phyloP scores from a whole-genome alignment of 495 filamentous ascomycete species.

The Entonaema liquescens region DNA sequence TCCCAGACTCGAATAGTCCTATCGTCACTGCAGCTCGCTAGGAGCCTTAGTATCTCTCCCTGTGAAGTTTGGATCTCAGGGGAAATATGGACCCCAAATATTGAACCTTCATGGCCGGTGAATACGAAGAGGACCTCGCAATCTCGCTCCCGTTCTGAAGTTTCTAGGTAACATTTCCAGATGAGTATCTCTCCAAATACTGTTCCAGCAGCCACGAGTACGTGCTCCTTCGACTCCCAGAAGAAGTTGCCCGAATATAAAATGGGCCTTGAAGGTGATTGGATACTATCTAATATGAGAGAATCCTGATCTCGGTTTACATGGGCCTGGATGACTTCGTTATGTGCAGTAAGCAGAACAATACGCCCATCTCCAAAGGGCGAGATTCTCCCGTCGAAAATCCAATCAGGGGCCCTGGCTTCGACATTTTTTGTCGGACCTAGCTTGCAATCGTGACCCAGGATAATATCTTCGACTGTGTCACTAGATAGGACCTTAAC shows the following conservation, averaged over 20 bases:
- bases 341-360: constrained; percentile 83
- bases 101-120: constrained; percentile 90
- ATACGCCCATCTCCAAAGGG: constrained; percentile 43
- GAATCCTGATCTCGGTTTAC: constrained; percentile 27
- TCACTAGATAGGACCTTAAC: constrained; percentile 42
- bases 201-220: constrained; percentile 87
- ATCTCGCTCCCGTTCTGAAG: constrained; percentile 7
- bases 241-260: constrained; percentile 84
- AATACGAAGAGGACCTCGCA: constrained; percentile 73
- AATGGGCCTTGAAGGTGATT: constrained; percentile 80
- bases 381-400: constrained; percentile 74
- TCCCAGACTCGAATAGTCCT: constrained; percentile 91
- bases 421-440: constrained; percentile 29
- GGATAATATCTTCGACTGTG: constrained; percentile 37
- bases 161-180: constrained; percentile 72
- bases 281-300: constrained; percentile 53
- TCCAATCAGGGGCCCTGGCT: constrained; percentile 74
- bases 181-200: constrained; percentile 93
- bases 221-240: constrained; percentile 60
- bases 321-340: constrained; percentile 64
- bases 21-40: constrained; percentile 96
- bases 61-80: constrained; percentile 55
- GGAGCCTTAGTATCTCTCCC: constrained; percentile 59
- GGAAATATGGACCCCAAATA: constrained; percentile 88
- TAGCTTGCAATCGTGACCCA: constrained; percentile 5